phyloP scores from a whole-genome alignment of 352 stramenopile species.

The Elongisporangium prolatum region DNA sequence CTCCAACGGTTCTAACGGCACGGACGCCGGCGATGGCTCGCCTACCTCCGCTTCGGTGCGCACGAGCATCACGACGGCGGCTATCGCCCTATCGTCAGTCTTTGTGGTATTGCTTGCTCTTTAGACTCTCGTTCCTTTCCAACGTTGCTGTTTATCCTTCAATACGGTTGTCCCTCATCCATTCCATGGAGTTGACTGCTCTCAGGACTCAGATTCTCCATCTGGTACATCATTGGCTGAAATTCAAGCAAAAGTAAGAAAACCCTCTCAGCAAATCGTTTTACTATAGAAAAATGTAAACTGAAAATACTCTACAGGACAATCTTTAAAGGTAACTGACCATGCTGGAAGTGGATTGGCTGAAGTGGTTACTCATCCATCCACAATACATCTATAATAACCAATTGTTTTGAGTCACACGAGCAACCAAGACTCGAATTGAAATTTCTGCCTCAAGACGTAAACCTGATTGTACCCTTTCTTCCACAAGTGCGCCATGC shows the following conservation, averaged over 20 bases:
- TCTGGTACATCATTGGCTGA: not conserved
- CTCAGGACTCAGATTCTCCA: not conserved
- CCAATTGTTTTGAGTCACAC: not conserved
- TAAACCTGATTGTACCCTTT: not conserved
- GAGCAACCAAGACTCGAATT: no score
- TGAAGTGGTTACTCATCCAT: not conserved
- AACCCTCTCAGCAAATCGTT: no score
- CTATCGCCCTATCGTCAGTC: not conserved
- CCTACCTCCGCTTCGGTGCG: not conserved
- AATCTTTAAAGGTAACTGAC: no score
- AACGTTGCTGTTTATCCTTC: not conserved
- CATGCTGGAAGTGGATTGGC: not conserved
- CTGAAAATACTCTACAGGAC: no score
- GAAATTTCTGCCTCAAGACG: not conserved
- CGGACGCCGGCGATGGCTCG: not conserved
- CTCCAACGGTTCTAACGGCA: conserved; percentile 5
- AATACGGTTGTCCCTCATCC: not conserved
- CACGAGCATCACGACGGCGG: not conserved
- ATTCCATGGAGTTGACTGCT: not conserved
- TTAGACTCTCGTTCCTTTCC: not conserved
- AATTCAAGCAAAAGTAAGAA: no score
- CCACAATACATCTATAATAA: no score
- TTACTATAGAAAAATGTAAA: no score
- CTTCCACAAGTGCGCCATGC: not conserved
- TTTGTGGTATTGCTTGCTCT: not conserved